Base-by-base conservation (phyloP, 495 filamentous ascomycete genomes). In the Talaromyces trachyspermus region DNA sequence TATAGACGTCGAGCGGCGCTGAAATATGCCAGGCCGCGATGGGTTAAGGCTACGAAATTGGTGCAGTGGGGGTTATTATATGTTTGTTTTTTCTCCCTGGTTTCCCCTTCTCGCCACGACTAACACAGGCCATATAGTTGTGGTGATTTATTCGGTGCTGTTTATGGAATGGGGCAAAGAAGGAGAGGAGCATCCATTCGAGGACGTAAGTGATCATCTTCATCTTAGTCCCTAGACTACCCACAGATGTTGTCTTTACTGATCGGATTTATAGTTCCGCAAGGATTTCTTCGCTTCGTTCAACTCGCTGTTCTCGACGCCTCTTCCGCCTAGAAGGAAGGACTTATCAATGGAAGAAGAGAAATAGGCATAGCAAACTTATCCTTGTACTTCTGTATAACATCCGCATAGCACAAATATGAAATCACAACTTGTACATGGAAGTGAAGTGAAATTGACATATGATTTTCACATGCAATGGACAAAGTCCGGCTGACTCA, bases 151-250 rank as follows among this genome's bases (percentile, higher is more conserved):
- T 59, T 70, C 78, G 4, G 70, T 89, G 20, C 70, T 95, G 7
- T 89, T 86, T 54, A 79, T 89, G 77, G 83, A 95, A 46, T 89
- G 81, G 81, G 74, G 75, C 49, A 66, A 72, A 12, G 71, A 76
- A 46, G 69, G 71, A 19, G 72, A 76, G 36, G 29, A 37, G n/a
- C 44, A 46, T 33, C 81, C 83, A 2, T 85, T 88, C 59, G 69
- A 80, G 46, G 76, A 66, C 43, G 66, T 72, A 41, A 54, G 63
- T 61, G 10, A 18, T 37, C 25, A 32, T 10, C 23, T 11, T 15
- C 2, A 7, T 27, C 2, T 4, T 4, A 12, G 11, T 1, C 17
- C 29, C 14, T 17, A 18, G 27, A 41, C 46, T 12, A 33, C 23
- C n/a, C n/a, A n/a, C n/a, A n/a, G n/a, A n/a, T n/a, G n/a, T n/a